Conservation (phyloP, 805 yeast species). For the Cyberlindnera veronae region DNA sequence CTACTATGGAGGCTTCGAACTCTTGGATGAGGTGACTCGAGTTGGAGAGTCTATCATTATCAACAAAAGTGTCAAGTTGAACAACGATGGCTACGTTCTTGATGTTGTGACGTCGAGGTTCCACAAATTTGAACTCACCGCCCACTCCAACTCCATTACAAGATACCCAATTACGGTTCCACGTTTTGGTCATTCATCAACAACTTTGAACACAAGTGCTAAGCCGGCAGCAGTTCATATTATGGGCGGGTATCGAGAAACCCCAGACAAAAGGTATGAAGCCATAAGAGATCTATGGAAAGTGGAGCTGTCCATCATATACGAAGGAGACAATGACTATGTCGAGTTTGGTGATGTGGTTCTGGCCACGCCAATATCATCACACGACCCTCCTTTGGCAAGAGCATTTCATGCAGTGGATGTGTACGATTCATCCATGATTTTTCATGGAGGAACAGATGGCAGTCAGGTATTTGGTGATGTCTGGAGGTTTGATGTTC, state of each 20-base stretch:
- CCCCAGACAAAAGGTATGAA: conserved; percentile 28
- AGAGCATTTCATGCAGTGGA: conserved; percentile 36
- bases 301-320: conserved; percentile 35
- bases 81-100: conserved; percentile 54
- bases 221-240: conserved; percentile 36
- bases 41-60: conserved; percentile 32
- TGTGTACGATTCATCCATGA: conserved; percentile 19
- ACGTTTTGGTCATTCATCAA: conserved; percentile 39
- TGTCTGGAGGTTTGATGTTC: conserved; percentile 48
- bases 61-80: conserved; percentile 44
- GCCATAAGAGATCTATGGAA: conserved; percentile 41
- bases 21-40: conserved; percentile 27
- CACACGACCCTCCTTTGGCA: conserved; percentile 16
- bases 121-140: conserved; percentile 39
- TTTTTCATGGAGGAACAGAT: conserved; percentile 36
- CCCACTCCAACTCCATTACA: conserved; percentile 30
- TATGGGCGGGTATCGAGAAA: conserved; percentile 47
- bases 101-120: conserved; percentile 50
- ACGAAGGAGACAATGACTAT: conserved; percentile 34
- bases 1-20: conserved; percentile 68
- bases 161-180: conserved; percentile 33
- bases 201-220: conserved; percentile 19
- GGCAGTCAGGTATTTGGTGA: conserved; percentile 39
- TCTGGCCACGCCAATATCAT: conserved; percentile 31
- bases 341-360: conserved; percentile 36